A percentile compares a stretch with the other conserved stretches of the same genome.
Conservation (phyloP, 352 stramenopile genomes). For the Pythium brachiatum region DNA sequence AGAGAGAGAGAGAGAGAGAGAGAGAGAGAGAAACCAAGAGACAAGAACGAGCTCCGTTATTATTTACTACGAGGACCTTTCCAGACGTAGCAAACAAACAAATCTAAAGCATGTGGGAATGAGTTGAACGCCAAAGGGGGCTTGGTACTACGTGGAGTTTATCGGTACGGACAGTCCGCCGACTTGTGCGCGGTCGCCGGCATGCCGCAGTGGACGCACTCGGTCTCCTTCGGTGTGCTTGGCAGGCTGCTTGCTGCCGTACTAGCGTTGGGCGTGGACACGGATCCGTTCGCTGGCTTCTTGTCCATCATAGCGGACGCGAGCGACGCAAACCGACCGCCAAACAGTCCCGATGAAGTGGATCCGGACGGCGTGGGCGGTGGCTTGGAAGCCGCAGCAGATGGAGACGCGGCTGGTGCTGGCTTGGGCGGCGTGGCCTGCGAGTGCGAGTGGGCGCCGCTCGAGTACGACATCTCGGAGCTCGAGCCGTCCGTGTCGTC, state of each 20-base stretch:
- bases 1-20: background rate
- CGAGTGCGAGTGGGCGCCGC: slow-evolving; percentile 22
- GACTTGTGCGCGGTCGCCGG: slow-evolving; percentile 41
- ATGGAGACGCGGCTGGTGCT: background rate
- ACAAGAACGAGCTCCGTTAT: slow-evolving; percentile 14
- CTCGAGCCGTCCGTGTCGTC: slow-evolving; percentile 40
- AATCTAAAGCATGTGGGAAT: slow-evolving; percentile 1
- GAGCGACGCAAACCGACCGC: slow-evolving; percentile 60
- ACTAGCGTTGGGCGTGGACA: slow-evolving; percentile 27
- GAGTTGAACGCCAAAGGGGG: background rate
- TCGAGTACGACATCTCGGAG: slow-evolving; percentile 39
- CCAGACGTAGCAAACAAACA: slow-evolving; percentile 1
- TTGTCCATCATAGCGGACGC: slow-evolving; percentile 53
- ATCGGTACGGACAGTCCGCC: slow-evolving; percentile 52
- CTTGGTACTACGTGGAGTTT: slow-evolving; percentile 6
- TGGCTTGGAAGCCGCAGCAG: slow-evolving; percentile 25
- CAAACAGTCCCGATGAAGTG: slow-evolving; percentile 33
- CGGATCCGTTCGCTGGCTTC: slow-evolving; percentile 23
- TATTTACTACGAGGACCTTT: slow-evolving; percentile 23
- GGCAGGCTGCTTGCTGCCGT: slow-evolving; percentile 25
- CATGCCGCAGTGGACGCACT: slow-evolving; percentile 51
- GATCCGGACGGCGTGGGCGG: slow-evolving; percentile 28
- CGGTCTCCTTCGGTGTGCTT: slow-evolving; percentile 28
- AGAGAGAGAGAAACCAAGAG: background rate
- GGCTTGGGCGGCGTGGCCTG: slow-evolving; percentile 32